A percentile compares a stretch with the other conserved stretches of the same genome.
Evolutionary conservation across 1,284 basidiomycete species (phyloP).

Genomic region (Macrocystidia cucumis): DNA sequence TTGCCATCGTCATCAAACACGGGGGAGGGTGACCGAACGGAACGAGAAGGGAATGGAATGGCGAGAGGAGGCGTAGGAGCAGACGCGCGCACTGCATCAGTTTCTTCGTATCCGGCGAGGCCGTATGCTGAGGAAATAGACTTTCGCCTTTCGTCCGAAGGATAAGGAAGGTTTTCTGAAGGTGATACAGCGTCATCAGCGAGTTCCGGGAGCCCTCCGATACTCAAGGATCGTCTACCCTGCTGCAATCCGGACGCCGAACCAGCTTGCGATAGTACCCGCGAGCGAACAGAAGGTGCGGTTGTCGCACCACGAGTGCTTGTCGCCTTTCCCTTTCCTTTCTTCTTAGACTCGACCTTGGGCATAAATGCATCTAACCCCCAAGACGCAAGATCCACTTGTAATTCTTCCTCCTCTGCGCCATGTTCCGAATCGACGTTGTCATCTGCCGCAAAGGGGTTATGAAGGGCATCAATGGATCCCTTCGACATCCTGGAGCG

Average conservation of each 20-base stretch:
- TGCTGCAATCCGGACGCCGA: constrained; percentile 18
- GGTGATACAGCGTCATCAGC: too few species aligned
- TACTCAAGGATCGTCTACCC: constrained; percentile 50
- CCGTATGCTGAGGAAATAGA: constrained; percentile 54
- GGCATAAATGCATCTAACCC: constrained; percentile 70
- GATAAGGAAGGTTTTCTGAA: constrained; percentile 20
- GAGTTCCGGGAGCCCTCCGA: constrained; percentile 44
- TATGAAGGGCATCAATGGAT: constrained; percentile 57
- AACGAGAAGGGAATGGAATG: constrained; percentile 58
- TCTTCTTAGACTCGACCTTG: constrained; percentile 47
- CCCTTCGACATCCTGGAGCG: constrained; percentile 38
- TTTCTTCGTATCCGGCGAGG: constrained; percentile 34
- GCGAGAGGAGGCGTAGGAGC: constrained; percentile 39
- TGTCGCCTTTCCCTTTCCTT: constrained; percentile 34
- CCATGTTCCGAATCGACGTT: constrained; percentile 47
- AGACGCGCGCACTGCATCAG: constrained; percentile 30
- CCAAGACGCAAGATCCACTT: constrained; percentile 79
- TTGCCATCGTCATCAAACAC: constrained; percentile 24
- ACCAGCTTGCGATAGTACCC: constrained; percentile 25
- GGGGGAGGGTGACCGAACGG: constrained; percentile 46
- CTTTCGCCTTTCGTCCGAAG: too few species aligned
- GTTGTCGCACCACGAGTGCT: constrained; percentile 46
- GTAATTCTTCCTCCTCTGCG: constrained; percentile 43
- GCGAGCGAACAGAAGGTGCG: constrained; percentile 42
- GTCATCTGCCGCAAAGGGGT: constrained; percentile 63